A percentile compares a stretch with the other conserved stretches of the same genome.
These are phyloP conservation scores for Rhodocollybia butyracea DNA, from an alignment of 768 basidiomycete genomes.

Conservation along the genomic window DNA sequence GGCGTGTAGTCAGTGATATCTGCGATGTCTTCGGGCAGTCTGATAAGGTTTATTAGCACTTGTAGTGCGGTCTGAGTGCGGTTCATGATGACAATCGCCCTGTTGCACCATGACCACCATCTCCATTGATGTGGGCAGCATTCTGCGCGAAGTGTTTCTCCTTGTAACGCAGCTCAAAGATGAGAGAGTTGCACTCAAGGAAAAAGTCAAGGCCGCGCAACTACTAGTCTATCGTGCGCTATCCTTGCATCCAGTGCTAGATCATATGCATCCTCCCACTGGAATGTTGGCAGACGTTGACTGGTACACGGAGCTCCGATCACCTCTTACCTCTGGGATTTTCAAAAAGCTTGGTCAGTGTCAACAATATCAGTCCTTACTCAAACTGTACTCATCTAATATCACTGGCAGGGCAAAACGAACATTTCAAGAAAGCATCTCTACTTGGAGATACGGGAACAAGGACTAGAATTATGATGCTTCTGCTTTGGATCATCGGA, in stretches of 20 bases:
- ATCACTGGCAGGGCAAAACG: slow-evolving; percentile 12
- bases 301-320: slow-evolving; percentile 13
- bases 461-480: slow-evolving; percentile 19
- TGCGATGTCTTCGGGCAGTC: too few relatives aligned
- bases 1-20: too few relatives aligned
- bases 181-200: slow-evolving; percentile 4
- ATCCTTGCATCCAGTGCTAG: slow-evolving; percentile 17
- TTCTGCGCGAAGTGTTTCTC: slow-evolving; percentile 3
- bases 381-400: background rate
- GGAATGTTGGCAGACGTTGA: slow-evolving; percentile 16
- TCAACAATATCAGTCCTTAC: background rate
- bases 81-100: too few relatives aligned
- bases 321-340: background rate
- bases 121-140: slow-evolving; percentile 1
- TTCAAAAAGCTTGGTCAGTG: slow-evolving; percentile 1
- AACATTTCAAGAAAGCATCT: slow-evolving; percentile 16
- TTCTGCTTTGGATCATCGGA: slow-evolving; percentile 20
- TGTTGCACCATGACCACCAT: slow-evolving; percentile 14
- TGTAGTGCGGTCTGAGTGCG: too few relatives aligned
- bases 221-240: slow-evolving; percentile 17
- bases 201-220: slow-evolving; percentile 13
- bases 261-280: slow-evolving; percentile 17
- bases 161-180: background rate
- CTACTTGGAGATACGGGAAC: slow-evolving; percentile 15
- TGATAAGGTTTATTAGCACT: too few relatives aligned